Percentiles rank a stretch among this genome's conserved stretches.
Conservation (phyloP, 2,329 filamentous ascomycete species). For the Talaromyces rugulosus region DNA sequence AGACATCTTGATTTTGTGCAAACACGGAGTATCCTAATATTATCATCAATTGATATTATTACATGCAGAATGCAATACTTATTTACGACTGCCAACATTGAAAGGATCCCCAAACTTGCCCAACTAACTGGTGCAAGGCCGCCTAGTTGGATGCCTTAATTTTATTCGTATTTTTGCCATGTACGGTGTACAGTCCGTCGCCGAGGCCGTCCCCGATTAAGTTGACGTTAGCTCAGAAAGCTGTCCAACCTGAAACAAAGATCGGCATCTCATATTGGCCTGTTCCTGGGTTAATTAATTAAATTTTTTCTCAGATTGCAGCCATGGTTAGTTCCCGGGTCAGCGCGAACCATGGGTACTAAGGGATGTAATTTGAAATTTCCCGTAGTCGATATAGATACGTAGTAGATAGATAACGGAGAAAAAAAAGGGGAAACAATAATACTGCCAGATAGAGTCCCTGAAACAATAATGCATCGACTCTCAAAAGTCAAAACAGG, state of each 20-base stretch:
- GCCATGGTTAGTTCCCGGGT: neutral
- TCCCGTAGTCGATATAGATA: neutral
- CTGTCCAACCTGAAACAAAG: neutral
- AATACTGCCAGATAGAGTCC: too few relatives aligned
- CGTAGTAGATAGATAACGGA: too few relatives aligned
- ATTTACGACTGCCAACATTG: too few relatives aligned
- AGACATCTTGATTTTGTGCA: neutral
- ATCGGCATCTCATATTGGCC: neutral
- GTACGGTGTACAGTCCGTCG: neutral
- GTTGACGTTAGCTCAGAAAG: neutral
- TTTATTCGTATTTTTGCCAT: neutral
- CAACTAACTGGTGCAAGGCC: neutral
- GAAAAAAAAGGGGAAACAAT: neutral
- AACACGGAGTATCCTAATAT: neutral
- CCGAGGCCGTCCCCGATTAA: neutral
- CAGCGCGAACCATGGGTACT: neutral
- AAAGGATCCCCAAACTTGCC: neutral
- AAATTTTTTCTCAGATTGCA: neutral
- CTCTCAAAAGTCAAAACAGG: neutral
- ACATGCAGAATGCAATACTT: neutral
- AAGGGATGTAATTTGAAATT: neutral
- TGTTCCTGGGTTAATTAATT: neutral
- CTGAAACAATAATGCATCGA: neutral
- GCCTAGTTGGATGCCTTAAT: neutral
- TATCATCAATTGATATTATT: too few relatives aligned